Evolutionary conservation across 345 rosid species (phyloP).

Genomic region (Linum tenue): DNA sequence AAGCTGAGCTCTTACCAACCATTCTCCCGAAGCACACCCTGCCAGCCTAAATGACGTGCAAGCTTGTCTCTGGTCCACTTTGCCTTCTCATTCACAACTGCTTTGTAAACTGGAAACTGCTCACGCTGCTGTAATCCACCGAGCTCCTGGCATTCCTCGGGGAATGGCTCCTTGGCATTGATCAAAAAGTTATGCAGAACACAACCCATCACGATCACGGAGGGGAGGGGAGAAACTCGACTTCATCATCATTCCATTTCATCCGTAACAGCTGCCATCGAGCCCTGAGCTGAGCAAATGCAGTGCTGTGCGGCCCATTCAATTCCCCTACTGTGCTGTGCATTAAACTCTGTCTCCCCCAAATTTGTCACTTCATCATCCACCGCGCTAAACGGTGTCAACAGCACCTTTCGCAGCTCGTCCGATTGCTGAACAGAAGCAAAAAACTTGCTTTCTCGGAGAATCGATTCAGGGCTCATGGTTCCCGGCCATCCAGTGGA

Average conservation of each 20-base stretch:
- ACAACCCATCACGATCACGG: constrained; percentile 53
- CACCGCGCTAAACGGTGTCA: constrained; percentile 42
- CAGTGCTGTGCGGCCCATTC: constrained; percentile 34
- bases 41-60: constrained; percentile 38
- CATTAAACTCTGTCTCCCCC: constrained; percentile 41
- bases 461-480: constrained; percentile 39
- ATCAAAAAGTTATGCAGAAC: constrained; percentile 68
- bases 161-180: constrained; percentile 33
- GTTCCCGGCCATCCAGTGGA: constrained; percentile 76
- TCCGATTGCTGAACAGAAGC: constrained; percentile 29
- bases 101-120: constrained; percentile 29
- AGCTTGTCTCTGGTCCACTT: constrained; percentile 46
- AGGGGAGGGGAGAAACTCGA: constrained; percentile 53
- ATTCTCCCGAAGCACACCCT: constrained; percentile 32
- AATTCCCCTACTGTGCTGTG: constrained; percentile 32
- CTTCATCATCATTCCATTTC: constrained; percentile 53
- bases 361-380: constrained; percentile 42
- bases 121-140: constrained; percentile 17
- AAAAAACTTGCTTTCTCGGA: constrained; percentile 43
- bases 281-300: constrained; percentile 40
- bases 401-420: constrained; percentile 46
- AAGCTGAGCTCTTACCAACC: constrained; percentile 1
- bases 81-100: constrained; percentile 33
- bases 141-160: constrained; percentile 20
- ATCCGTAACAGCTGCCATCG: constrained; percentile 56